A percentile compares a stretch with the other conserved stretches of the same genome.
Conservation (phyloP, 2,329 filamentous ascomycete species). For the Aspergillus novoparasiticus region DNA sequence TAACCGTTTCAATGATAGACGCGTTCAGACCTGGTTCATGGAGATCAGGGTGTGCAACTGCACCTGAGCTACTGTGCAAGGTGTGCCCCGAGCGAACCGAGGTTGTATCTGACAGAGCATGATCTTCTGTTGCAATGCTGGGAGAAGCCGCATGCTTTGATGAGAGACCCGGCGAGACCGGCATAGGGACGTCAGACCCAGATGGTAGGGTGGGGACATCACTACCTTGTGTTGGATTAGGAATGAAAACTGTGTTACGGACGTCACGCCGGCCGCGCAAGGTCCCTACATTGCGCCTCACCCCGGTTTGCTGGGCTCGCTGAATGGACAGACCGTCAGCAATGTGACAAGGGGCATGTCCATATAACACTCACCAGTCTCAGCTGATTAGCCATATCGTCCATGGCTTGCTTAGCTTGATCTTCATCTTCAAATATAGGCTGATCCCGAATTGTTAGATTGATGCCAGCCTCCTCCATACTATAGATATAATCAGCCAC, state of each 20-base stretch:
- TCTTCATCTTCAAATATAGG: slow-evolving; percentile 53
- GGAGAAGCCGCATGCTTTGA: slow-evolving; percentile 49
- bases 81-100: slow-evolving; percentile 90
- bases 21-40: slow-evolving; percentile 78
- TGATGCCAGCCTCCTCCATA: slow-evolving; percentile 47
- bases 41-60: slow-evolving; percentile 81
- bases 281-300: slow-evolving; percentile 72
- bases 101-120: slow-evolving; percentile 78
- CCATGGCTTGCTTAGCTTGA: slow-evolving; percentile 52
- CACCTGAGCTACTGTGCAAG: slow-evolving; percentile 65
- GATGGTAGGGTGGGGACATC: slow-evolving; percentile 33
- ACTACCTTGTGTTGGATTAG: slow-evolving; percentile 47
- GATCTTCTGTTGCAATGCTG: slow-evolving; percentile 62
- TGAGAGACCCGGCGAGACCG: slow-evolving; percentile 39
- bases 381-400: slow-evolving; percentile 52
- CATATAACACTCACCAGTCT: slow-evolving; percentile 39
- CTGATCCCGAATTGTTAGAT: slow-evolving; percentile 52
- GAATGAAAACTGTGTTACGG: slow-evolving; percentile 84
- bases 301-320: slow-evolving; percentile 52
- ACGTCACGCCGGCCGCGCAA: slow-evolving; percentile 87
- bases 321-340: slow-evolving; percentile 26
- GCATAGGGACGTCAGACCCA: slow-evolving; percentile 29
- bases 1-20: slow-evolving; percentile 91
- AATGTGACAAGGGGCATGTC: not conserved
- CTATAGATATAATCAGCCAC: slow-evolving; percentile 29